Base-by-base conservation (phyloP, 768 basidiomycete species). In the Glaciozyma martinii region DNA sequence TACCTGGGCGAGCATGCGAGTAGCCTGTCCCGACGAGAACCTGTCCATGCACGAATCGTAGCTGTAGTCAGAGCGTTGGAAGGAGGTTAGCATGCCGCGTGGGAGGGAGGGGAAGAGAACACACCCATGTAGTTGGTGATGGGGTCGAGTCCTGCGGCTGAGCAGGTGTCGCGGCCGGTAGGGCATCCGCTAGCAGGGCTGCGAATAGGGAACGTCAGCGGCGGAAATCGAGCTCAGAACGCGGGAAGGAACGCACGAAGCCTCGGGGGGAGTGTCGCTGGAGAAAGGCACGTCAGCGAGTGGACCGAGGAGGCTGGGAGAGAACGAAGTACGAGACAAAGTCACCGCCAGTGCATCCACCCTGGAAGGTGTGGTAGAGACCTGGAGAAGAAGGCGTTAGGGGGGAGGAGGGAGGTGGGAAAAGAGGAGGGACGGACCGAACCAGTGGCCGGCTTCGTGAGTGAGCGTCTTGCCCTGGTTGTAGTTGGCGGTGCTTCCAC, bases 381-480 rank as follows among this genome's bases (percentile, higher is more conserved):
- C 50, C 50, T 13, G 12, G 10, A 40, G 37, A 40, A 40, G 37
- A 40, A 3, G 15, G 5, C 37, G 37, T 40, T 13, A 40, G 37
- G 37, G 15, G 37, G 10, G 37, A 40, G 37, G 37, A 40, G 37
- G 37, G 15, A 13, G 12, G 5, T 40, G 10, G 37, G 10, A 13
- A 40, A 13, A 13, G 37, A 2, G 15, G 37, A 33, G 5, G 15
- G 37, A 33, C 37, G 37, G 3, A 40, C 37, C 37, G 37, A 52
- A 29, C 50, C 50, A 52, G 27, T 52, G 50, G 16, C 50, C 50
- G 13, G 50, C 21, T 15, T 52, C 25, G 27, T n/a, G 49, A 3
- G 50, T 13, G 49, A 40, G 37, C 10, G 50, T 52, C 50, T 52
- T 52, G 25, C 50, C 50, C 50, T 52, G 50, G 50, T 52, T 52